Evolutionary conservation across 1,139 yeast genomes (phyloP).

Genomic region (Insectozyma bohioensis): DNA sequence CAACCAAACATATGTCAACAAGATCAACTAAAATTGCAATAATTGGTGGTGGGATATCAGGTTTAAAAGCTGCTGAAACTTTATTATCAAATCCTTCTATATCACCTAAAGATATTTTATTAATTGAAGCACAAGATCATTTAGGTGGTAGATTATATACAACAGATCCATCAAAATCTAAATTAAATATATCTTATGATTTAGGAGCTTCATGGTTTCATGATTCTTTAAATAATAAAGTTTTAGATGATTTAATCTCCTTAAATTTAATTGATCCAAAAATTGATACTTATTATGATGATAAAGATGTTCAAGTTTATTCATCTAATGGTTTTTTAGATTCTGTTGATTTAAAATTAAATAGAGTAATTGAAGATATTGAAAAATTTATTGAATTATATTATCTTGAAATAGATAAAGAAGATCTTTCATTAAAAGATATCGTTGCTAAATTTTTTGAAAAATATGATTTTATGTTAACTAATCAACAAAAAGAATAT

Average conservation of each 20-base stretch:
- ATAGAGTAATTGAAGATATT: slow-evolving; percentile 54
- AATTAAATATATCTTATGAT: slow-evolving; percentile 51
- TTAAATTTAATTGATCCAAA: slow-evolving; percentile 25
- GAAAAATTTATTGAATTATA: slow-evolving; percentile 56
- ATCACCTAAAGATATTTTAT: slow-evolving; percentile 29
- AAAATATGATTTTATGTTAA: slow-evolving; percentile 46
- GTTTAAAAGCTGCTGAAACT: slow-evolving; percentile 72
- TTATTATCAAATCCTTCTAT: slow-evolving; percentile 41
- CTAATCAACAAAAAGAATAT: slow-evolving; percentile 49
- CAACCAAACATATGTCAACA: slow-evolving; percentile 1
- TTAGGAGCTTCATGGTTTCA: slow-evolving; percentile 92
- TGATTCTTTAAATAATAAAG: slow-evolving; percentile 63
- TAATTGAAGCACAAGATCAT: slow-evolving; percentile 51
- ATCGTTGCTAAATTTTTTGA: slow-evolving; percentile 47
- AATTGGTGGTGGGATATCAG: slow-evolving; percentile 84
- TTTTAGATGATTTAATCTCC: slow-evolving; percentile 35
- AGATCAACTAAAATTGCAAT: slow-evolving; percentile 23
- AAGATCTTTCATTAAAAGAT: slow-evolving; percentile 53
- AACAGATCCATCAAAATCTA: slow-evolving; percentile 31
- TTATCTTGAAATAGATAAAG: slow-evolving; percentile 45
- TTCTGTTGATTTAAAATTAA: slow-evolving; percentile 24
- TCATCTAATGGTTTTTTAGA: slow-evolving; percentile 40
- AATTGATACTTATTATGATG: slow-evolving; percentile 50
- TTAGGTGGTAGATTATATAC: slow-evolving; percentile 48
- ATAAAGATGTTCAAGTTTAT: slow-evolving; percentile 42